Conservation (phyloP, 768 basidiomycete species). For the Naganishia vaughanmartiniae region DNA sequence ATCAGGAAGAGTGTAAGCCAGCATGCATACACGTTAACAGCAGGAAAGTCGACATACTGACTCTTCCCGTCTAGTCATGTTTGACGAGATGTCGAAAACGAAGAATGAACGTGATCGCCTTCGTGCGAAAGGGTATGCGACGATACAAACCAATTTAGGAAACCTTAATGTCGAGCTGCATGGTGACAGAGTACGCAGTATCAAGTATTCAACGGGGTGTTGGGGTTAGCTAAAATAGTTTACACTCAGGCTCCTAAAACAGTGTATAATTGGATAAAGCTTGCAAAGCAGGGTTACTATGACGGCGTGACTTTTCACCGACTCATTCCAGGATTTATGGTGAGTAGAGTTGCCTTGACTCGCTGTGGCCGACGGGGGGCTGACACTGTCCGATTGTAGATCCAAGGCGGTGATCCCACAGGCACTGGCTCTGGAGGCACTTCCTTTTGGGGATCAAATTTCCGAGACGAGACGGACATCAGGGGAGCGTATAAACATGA, state of each 20-base stretch:
- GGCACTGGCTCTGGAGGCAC: constrained; percentile 92
- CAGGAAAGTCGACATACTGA: neutral
- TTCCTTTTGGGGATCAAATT: constrained; percentile 91
- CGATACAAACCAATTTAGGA: constrained; percentile 92
- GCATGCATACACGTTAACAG: neutral
- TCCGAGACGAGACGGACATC: constrained; percentile 86
- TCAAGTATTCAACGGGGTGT: too few species aligned
- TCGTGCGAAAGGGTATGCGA: constrained; percentile 87
- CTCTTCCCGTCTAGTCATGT: constrained; percentile 65
- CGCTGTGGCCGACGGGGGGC: neutral
- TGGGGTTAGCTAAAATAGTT: constrained; percentile 41
- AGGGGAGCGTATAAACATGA: constrained; percentile 87
- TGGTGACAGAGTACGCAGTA: constrained; percentile 43
- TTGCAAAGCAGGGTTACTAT: constrained; percentile 86
- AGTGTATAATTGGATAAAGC: constrained; percentile 95
- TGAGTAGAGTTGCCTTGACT: constrained; percentile 47
- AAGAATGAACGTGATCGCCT: constrained; percentile 88
- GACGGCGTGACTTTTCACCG: constrained; percentile 87
- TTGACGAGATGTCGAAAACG: constrained; percentile 80
- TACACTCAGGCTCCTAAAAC: constrained; percentile 89
- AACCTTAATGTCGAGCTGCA: constrained; percentile 68
- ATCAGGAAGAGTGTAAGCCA: constrained; percentile 67
- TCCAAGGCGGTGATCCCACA: constrained; percentile 97
- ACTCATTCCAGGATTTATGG: constrained; percentile 93
- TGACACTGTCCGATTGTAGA: constrained; percentile 55